Conservation (phyloP, 257 asterid genomes). For the Nicotiana undulata region DNA sequence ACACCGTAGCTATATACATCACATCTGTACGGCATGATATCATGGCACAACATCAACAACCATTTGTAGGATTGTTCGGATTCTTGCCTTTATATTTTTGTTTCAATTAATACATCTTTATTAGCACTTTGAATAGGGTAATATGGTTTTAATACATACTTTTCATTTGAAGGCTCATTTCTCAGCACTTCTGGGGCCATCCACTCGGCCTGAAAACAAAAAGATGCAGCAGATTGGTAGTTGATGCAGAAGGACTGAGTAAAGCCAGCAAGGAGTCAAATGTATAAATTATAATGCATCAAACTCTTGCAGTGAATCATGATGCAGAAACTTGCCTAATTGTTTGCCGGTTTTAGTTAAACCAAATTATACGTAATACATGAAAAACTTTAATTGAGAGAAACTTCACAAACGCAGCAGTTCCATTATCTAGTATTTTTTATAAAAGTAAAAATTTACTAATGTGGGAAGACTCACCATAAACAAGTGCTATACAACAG, state of each 20-base stretch:
- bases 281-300: background rate
- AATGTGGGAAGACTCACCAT: background rate
- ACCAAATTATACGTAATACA: background rate
- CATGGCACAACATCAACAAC: slow-evolving; percentile 1
- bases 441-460: no score
- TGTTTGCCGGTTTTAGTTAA: background rate
- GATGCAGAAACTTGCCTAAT: background rate
- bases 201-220: slow-evolving; percentile 88
- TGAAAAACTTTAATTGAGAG: background rate
- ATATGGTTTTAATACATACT: slow-evolving; percentile 37
- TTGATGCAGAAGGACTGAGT: no score
- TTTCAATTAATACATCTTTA: background rate
- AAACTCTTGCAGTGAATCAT: background rate
- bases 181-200: slow-evolving; percentile 99
- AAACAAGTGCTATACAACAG: background rate
- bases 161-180: slow-evolving; percentile 95
- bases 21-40: slow-evolving; percentile 46
- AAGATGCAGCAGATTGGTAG: background rate
- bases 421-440: background rate
- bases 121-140: background rate
- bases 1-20: slow-evolving; percentile 93
- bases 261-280: slow-evolving; percentile 2
- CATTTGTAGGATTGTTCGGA: background rate
- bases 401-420: background rate
- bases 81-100: background rate